Evolutionary conservation across 768 basidiomycete genomes (phyloP).

Genomic region (Pleurotus tuoliensis): DNA sequence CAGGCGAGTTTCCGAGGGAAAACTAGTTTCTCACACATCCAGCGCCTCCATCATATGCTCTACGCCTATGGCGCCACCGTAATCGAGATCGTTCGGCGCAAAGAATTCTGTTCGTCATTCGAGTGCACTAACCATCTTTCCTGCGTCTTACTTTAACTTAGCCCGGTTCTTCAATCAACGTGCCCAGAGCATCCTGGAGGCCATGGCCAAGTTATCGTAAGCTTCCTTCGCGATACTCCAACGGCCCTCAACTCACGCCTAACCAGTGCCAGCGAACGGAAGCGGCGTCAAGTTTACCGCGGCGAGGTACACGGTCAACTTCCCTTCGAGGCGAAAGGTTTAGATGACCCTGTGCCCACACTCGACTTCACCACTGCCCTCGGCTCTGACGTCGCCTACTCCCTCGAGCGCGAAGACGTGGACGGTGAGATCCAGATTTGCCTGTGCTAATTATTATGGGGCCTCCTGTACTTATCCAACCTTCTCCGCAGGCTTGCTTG

Average conservation of each 20-base stretch:
- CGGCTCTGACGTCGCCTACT: conserved; percentile 56
- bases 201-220: conserved; percentile 86
- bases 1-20: conserved; percentile 72
- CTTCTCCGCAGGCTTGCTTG: conserved; percentile 47
- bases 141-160: conserved; percentile 20
- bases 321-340: conserved; percentile 78
- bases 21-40: conserved; percentile 88
- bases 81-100: conserved; percentile 85
- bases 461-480: neutral
- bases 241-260: neutral
- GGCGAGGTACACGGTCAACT: conserved; percentile 81
- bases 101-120: conserved; percentile 71
- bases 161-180: conserved; percentile 80
- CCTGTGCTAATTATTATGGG: too few species aligned
- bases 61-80: conserved; percentile 92
- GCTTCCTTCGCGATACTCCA: conserved; percentile 21
- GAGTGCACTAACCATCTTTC: neutral
- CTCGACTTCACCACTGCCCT: conserved; percentile 79
- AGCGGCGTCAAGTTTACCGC: conserved; percentile 81
- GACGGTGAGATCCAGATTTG: conserved; percentile 47
- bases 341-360: conserved; percentile 76
- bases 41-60: conserved; percentile 82
- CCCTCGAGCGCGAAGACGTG: conserved; percentile 69
- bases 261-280: conserved; percentile 67
- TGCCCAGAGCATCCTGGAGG: conserved; percentile 75